phyloP scores from a whole-genome alignment of 331 rosid genomes.

The Ulmus americana region DNA sequence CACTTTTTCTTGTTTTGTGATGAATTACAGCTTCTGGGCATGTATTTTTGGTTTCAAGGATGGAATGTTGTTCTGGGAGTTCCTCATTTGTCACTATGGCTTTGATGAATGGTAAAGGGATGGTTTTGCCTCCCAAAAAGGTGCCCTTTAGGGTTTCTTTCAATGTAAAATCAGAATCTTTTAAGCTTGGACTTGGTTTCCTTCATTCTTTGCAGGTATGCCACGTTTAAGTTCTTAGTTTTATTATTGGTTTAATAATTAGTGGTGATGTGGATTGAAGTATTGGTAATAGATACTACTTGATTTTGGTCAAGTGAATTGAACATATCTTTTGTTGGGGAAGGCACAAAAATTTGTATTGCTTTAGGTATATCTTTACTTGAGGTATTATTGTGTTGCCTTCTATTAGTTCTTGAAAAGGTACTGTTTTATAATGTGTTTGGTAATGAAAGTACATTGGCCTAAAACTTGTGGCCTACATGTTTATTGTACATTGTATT shows the following conservation, averaged over 20 bases:
- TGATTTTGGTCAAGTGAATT: background rate
- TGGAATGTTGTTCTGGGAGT: background rate
- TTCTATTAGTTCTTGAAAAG: background rate
- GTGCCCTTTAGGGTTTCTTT: slow-evolving; percentile 15
- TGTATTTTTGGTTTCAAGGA: background rate
- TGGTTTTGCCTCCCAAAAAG: slow-evolving; percentile 17
- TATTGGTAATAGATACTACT: background rate
- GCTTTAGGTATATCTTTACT: background rate
- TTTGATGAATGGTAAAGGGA: slow-evolving; percentile 25
- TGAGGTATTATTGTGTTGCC: background rate
- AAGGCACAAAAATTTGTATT: background rate
- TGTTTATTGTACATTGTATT: background rate
- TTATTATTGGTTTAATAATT: background rate
- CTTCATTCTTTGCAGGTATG: slow-evolving; percentile 48
- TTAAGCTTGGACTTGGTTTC: slow-evolving; percentile 32
- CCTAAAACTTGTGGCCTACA: background rate
- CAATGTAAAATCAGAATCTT: slow-evolving; percentile 13
- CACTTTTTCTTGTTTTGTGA: background rate
- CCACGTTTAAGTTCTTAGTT: background rate
- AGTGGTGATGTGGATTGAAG: background rate
- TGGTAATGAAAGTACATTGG: background rate
- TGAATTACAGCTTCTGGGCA: slow-evolving; percentile 5
- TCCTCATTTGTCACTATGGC: slow-evolving; percentile 19
- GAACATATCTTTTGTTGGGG: background rate
- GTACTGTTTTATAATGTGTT: background rate